Conservation (phyloP, 768 basidiomycete genomes). For the Lactarius tabidus region DNA sequence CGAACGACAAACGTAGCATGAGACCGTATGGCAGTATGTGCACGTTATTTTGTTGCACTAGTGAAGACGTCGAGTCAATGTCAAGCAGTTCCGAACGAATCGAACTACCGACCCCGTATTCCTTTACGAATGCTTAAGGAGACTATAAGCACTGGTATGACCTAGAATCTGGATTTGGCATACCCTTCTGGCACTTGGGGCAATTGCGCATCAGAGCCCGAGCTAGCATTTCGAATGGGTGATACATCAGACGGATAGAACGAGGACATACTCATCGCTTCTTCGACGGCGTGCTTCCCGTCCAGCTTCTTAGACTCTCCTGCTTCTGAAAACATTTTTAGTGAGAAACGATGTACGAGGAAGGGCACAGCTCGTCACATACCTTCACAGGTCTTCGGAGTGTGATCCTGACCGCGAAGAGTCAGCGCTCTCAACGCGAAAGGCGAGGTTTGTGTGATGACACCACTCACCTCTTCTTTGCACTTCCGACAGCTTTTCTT, state of each 20-base stretch:
- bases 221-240: conserved; percentile 39
- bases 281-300: conserved; percentile 76
- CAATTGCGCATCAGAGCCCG: conserved; percentile 83
- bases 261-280: conserved; percentile 77
- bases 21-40: conserved; percentile 63
- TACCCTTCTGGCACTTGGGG: conserved; percentile 80
- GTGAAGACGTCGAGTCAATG: conserved; percentile 3
- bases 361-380: conserved; percentile 7
- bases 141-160: background rate
- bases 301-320: conserved; percentile 73
- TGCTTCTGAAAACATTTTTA: conserved; percentile 45
- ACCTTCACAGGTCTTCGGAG: conserved; percentile 81
- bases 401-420: conserved; percentile 55
- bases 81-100: background rate
- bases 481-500: conserved; percentile 77
- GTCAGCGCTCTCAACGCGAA: conserved; percentile 1
- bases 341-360: conserved; percentile 9
- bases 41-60: conserved; percentile 94
- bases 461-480: conserved; percentile 56
- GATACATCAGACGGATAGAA: background rate
- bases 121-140: conserved; percentile 74
- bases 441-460: background rate
- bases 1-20: conserved; percentile 82
- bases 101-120: conserved; percentile 54
- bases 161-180: background rate